Conservation (phyloP, 2,329 filamentous ascomycete genomes). For the Aspergillus hortae region DNA sequence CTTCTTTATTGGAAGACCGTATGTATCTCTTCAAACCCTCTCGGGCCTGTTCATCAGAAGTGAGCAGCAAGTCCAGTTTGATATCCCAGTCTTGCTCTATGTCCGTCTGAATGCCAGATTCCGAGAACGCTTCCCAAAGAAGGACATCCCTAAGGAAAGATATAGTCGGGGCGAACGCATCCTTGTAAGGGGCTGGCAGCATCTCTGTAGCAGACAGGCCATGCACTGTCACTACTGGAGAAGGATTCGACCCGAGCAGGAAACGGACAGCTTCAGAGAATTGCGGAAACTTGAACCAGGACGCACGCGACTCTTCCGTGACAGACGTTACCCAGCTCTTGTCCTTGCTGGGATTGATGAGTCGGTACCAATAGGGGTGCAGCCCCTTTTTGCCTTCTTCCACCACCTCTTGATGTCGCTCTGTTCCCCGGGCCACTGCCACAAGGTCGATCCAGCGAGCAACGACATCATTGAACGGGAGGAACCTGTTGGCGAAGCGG, state of each 20-base stretch:
- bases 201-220: slow-evolving; percentile 27
- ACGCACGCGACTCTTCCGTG: slow-evolving; percentile 51
- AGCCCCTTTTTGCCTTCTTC: slow-evolving; percentile 89
- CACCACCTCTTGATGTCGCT: slow-evolving; percentile 74
- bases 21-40: slow-evolving; percentile 46
- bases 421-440: slow-evolving; percentile 60
- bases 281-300: slow-evolving; percentile 38
- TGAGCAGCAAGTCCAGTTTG: slow-evolving; percentile 68
- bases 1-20: slow-evolving; percentile 28
- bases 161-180: slow-evolving; percentile 66
- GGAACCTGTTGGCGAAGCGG: slow-evolving; percentile 84
- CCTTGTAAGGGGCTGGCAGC: slow-evolving; percentile 28
- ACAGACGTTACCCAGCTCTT: slow-evolving; percentile 38
- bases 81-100: slow-evolving; percentile 81
- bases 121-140: slow-evolving; percentile 53
- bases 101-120: slow-evolving; percentile 44
- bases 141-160: slow-evolving; percentile 64
- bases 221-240: slow-evolving; percentile 29
- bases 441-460: slow-evolving; percentile 87
- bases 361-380: slow-evolving; percentile 70
- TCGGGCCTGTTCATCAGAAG: slow-evolving; percentile 65
- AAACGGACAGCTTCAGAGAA: slow-evolving; percentile 35
- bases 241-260: slow-evolving; percentile 24
- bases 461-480: slow-evolving; percentile 73
- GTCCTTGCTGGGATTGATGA: slow-evolving; percentile 54